Evolutionary conservation across 2,329 filamentous ascomycete genomes (phyloP).

Genomic region (Aureobasidium sp.): DNA sequence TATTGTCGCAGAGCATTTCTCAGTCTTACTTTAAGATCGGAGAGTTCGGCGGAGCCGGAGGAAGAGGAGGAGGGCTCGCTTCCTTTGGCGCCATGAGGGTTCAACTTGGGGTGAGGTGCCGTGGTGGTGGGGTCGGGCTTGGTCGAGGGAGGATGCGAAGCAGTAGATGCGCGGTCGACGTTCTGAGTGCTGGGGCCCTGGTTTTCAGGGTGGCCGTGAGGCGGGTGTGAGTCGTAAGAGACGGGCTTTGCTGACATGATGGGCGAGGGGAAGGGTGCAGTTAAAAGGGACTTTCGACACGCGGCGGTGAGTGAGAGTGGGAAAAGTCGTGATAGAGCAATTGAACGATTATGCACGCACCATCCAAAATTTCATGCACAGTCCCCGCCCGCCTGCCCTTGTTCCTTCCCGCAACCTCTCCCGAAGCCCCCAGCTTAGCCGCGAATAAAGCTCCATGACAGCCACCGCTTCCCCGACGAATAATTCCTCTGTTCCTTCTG

Average conservation of each 20-base stretch:
- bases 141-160: slow-evolving; percentile 25
- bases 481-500: background rate
- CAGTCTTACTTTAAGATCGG: slow-evolving; percentile 61
- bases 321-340: slow-evolving; percentile 10
- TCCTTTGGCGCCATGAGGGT: slow-evolving; percentile 34
- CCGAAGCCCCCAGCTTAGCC: background rate
- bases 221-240: slow-evolving; percentile 22
- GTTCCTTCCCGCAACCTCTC: background rate
- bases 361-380: slow-evolving; percentile 3
- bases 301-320: slow-evolving; percentile 8
- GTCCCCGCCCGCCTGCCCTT: background rate
- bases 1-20: slow-evolving; percentile 71
- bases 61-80: slow-evolving; percentile 42
- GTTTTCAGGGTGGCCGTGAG: slow-evolving; percentile 26
- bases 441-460: background rate
- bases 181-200: slow-evolving; percentile 22
- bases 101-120: slow-evolving; percentile 17
- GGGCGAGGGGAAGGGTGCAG: slow-evolving; percentile 9
- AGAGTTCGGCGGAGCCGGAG: slow-evolving; percentile 48
- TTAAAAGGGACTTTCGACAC: background rate
- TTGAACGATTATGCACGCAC: background rate
- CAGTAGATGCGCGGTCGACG: slow-evolving; percentile 26
- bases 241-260: slow-evolving; percentile 25
- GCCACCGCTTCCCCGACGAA: slow-evolving; percentile 1
- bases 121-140: slow-evolving; percentile 28